A percentile compares a stretch with the other conserved stretches of the same genome.
Evolutionary conservation across 2,329 filamentous ascomycete species (phyloP).

Genomic region (Periconia sp.): DNA sequence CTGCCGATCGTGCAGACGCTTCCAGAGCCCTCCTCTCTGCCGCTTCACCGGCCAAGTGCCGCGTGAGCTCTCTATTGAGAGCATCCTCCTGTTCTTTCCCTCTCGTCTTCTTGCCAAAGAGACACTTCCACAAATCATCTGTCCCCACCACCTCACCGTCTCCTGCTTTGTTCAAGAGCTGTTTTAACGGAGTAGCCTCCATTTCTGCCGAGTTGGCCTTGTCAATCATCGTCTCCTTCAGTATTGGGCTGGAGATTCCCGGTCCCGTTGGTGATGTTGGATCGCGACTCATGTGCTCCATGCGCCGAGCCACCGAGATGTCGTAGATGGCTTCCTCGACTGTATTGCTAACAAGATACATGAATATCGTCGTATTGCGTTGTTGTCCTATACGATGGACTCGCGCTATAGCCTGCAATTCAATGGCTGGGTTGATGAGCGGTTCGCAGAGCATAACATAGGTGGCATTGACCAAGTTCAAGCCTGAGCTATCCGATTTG

Average conservation of each 20-base stretch:
- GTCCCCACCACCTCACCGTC: slow-evolving; percentile 77
- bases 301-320: slow-evolving; percentile 74
- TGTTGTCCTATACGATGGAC: slow-evolving; percentile 93
- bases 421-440: slow-evolving; percentile 87
- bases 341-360: slow-evolving; percentile 88
- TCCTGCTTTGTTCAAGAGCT: slow-evolving; percentile 67
- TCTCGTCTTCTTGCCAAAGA: slow-evolving; percentile 8
- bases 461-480: slow-evolving; percentile 90
- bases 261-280: slow-evolving; percentile 7
- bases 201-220: slow-evolving; percentile 77
- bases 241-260: slow-evolving; percentile 28
- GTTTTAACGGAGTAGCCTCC: slow-evolving; percentile 59
- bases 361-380: slow-evolving; percentile 87
- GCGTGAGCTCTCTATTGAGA: background rate
- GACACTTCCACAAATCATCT: slow-evolving; percentile 80
- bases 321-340: slow-evolving; percentile 93
- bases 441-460: slow-evolving; percentile 96
- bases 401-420: slow-evolving; percentile 91
- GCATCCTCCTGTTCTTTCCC: slow-evolving; percentile 35
- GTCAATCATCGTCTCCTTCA: slow-evolving; percentile 69
- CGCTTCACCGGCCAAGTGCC: background rate
- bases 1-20: too few relatives aligned
- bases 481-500: slow-evolving; percentile 80
- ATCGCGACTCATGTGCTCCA: slow-evolving; percentile 69
- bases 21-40: background rate